These are phyloP conservation scores for Syncephalastrum monosporum DNA, from an alignment of 371 early-diverging fungal species.

Conservation along the genomic window DNA sequence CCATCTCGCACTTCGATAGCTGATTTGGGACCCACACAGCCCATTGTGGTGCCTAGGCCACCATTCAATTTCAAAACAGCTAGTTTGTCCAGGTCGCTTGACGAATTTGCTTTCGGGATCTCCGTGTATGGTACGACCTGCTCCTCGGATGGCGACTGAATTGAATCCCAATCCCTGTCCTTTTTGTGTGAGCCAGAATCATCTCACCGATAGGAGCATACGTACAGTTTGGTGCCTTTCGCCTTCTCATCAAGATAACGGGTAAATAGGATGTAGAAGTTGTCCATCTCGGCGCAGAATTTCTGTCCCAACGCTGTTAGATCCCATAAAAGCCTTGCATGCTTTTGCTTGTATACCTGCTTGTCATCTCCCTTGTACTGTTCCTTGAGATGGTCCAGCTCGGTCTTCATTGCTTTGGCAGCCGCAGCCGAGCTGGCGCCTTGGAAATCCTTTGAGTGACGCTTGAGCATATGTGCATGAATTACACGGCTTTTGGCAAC, in stretches of 20 bases:
- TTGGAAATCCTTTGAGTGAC: slow-evolving; percentile 52
- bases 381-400: slow-evolving; percentile 48
- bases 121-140: slow-evolving; percentile 78
- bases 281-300: slow-evolving; percentile 68
- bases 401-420: slow-evolving; percentile 62
- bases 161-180: slow-evolving; percentile 88
- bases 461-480: not conserved
- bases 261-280: slow-evolving; percentile 86
- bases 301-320: not conserved
- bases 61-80: slow-evolving; percentile 99
- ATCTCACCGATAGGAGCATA: slow-evolving; percentile 8
- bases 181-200: not conserved
- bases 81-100: slow-evolving; percentile 80
- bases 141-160: slow-evolving; percentile 86
- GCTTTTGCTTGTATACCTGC: slow-evolving; percentile 40
- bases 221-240: slow-evolving; percentile 83
- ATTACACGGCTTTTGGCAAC: not conserved
- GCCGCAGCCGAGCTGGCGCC: slow-evolving; percentile 63
- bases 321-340: not conserved
- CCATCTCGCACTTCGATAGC: slow-evolving; percentile 98
- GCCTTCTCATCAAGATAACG: slow-evolving; percentile 84
- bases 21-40: slow-evolving; percentile 98
- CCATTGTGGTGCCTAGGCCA: slow-evolving; percentile 99
- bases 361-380: slow-evolving; percentile 50
- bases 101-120: slow-evolving; percentile 51